These are phyloP conservation scores for Globisporangium uncinulatum DNA, from an alignment of 352 stramenopile species.

Conservation along the genomic window DNA sequence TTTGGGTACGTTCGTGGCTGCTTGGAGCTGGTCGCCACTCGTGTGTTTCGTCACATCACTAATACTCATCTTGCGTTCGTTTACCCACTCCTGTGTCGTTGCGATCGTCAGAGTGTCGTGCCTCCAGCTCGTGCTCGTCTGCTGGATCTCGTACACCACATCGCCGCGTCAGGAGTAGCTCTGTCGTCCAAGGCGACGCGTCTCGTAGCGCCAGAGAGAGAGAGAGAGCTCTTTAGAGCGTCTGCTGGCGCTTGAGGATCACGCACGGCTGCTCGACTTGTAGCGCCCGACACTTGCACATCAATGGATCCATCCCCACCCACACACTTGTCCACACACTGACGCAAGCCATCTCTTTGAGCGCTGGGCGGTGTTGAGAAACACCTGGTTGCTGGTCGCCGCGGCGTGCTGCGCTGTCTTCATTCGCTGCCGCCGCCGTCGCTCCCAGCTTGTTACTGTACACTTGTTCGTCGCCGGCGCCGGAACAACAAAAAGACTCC, in stretches of 20 bases:
- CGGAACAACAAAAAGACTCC: constrained; percentile 1
- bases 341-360: constrained; percentile 15
- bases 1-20: constrained; percentile 50
- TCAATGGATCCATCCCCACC: neutral
- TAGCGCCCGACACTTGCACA: neutral
- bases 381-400: constrained; percentile 53
- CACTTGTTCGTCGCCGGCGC: constrained; percentile 1
- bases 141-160: constrained; percentile 84
- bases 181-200: neutral
- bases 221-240: neutral
- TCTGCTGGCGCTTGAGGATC: too few species aligned
- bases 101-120: constrained; percentile 52
- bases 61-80: too few species aligned
- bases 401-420: constrained; percentile 15
- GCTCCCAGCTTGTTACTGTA: constrained; percentile 4
- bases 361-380: constrained; percentile 82
- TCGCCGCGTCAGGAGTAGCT: constrained; percentile 43
- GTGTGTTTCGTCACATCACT: neutral
- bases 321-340: neutral
- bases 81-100: neutral
- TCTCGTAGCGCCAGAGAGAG: neutral
- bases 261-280: too few species aligned
- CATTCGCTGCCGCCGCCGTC: constrained; percentile 12
- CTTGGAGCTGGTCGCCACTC: neutral
- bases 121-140: constrained; percentile 75